Percentiles rank a stretch among this genome's conserved stretches.
phyloP scores from a whole-genome alignment of 2,329 filamentous ascomycete genomes.

The Aspergillus transmontanensis region DNA sequence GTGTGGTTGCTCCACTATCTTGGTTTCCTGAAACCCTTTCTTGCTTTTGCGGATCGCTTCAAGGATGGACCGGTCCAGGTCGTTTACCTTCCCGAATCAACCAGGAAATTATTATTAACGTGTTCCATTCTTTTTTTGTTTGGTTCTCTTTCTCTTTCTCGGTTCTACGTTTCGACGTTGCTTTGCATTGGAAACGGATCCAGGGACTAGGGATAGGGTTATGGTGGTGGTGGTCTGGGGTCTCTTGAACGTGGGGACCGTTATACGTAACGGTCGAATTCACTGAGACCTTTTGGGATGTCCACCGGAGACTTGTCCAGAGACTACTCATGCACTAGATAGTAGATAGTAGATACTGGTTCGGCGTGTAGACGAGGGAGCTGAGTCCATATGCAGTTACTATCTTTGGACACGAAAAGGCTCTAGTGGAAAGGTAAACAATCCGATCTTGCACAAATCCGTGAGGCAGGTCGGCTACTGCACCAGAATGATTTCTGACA shows the following conservation, averaged over 20 bases:
- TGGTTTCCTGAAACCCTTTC: conserved; percentile 9
- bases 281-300: not conserved
- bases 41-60: conserved; percentile 4
- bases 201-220: not conserved
- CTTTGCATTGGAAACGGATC: not conserved
- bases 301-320: not conserved
- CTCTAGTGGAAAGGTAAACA: not conserved
- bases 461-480: not conserved
- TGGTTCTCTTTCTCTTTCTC: not conserved
- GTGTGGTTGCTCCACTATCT: conserved; percentile 14
- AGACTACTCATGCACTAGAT: not conserved
- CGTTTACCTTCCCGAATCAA: not conserved
- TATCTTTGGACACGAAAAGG: not conserved
- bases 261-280: not conserved
- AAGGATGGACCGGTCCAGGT: conserved; percentile 11
- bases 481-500: not conserved
- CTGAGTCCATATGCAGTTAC: not conserved
- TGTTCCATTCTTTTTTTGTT: not conserved
- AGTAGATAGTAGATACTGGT: not conserved
- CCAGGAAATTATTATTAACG: not conserved
- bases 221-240: not conserved
- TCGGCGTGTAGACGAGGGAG: not conserved
- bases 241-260: not conserved
- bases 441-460: not conserved
- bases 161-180: not conserved